Base-by-base conservation (phyloP, 23 red algal species). In the Gracilaria caudata region DNA sequence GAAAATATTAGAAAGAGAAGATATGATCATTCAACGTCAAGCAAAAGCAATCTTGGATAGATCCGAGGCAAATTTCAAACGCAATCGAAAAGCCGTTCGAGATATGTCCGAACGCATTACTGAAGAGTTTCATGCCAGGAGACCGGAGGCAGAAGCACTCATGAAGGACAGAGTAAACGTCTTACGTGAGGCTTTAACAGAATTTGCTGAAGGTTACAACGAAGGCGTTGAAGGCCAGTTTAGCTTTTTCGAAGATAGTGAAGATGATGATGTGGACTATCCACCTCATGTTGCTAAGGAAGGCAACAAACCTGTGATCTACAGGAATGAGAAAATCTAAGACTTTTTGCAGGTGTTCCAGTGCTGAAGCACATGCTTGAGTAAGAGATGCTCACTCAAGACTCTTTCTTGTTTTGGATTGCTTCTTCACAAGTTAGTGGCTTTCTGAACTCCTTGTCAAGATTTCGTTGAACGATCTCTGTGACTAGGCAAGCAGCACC, bases 401-500 rank as follows among this genome's bases (percentile, higher is more conserved):
- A 89, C 23, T 70, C n/a, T 44, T 89, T 89, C 26, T 77, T 72
- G 41, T 89, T 47, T 12, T 79, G 45, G 8, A 92, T 28, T 41
- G 53, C 51, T 41, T 92, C 89, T 49, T 92, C 89, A 54, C 89
- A 71, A n/a, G 82, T 44, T 33, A 92, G 70, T 30, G 89, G 73
- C 73, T 64, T 38, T 25, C 79, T 25, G 51, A 80, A 63, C 28
- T 84, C 65, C 75, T 93, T 93, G 59, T 58, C 64, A 10, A 86
- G 51, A 23, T 93, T 93, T 23, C 90, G 45, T 28, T 73, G 44
- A 49, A 81, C 57, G 39, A 93, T 80, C 21, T 86, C 81, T 56
- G 81, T 72, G 70, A 93, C 70, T 46, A 86, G 33, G 3, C 80
- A 85, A 61, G 90, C 90, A n/a, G 90, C 90, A 14, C 81, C 90